Evolutionary conservation across 1,284 basidiomycete species (phyloP).

Genomic region (Sanghuangporus sanghuang): DNA sequence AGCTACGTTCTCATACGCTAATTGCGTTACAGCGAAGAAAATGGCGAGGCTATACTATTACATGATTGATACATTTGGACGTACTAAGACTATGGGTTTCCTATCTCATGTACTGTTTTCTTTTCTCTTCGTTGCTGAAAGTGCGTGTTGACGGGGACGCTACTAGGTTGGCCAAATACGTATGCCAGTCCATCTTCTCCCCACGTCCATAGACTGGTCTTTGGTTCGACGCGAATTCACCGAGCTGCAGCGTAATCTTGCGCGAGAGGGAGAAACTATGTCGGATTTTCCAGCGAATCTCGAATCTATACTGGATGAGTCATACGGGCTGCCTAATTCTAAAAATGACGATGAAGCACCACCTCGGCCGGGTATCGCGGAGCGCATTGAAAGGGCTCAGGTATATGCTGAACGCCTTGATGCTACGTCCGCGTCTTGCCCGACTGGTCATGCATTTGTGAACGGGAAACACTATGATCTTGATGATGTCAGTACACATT

Average conservation of each 20-base stretch:
- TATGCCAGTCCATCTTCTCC: constrained; percentile 28
- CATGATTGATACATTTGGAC: constrained; percentile 58
- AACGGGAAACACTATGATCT: constrained; percentile 81
- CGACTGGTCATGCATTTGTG: constrained; percentile 69
- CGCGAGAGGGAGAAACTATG: constrained; percentile 23
- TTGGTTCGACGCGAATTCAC: constrained; percentile 40
- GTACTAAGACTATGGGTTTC: constrained; percentile 56
- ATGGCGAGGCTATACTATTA: constrained; percentile 75
- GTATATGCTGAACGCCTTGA: constrained; percentile 53
- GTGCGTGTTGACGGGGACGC: not conserved
- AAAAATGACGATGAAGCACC: not conserved
- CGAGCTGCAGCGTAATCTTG: constrained; percentile 28
- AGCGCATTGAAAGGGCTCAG: constrained; percentile 36
- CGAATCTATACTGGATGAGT: constrained; percentile 36
- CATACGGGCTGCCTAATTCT: constrained; percentile 11
- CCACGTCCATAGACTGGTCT: constrained; percentile 39
- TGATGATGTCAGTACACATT: constrained; percentile 53
- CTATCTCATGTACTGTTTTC: constrained; percentile 43
- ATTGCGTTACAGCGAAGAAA: constrained; percentile 41
- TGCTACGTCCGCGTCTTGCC: constrained; percentile 31
- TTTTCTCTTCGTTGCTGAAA: not conserved
- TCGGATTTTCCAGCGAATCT: constrained; percentile 28
- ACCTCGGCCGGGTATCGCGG: not conserved
- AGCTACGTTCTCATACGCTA: constrained; percentile 6
- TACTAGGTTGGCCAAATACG: constrained; percentile 35